Conservation (phyloP, 2,329 filamentous ascomycete genomes). For the Trichoderma breve region DNA sequence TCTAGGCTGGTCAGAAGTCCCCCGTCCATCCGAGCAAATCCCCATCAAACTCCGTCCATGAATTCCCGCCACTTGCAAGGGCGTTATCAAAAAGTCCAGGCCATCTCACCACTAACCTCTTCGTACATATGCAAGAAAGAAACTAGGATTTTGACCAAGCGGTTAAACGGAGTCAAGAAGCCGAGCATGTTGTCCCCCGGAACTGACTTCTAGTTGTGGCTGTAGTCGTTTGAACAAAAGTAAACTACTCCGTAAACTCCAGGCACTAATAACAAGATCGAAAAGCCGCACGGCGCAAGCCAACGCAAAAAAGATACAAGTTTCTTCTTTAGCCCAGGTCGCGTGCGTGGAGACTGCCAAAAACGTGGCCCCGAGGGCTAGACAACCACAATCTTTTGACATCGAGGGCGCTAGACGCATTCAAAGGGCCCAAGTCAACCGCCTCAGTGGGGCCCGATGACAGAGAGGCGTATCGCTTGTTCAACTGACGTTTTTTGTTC, state of each 20-base stretch:
- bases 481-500: not conserved
- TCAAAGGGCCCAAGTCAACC: not conserved
- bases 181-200: not conserved
- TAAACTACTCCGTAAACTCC: not conserved
- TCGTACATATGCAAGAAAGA: not conserved
- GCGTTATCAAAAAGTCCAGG: not conserved
- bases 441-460: slow-evolving; percentile 6
- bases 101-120: not conserved
- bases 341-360: not conserved
- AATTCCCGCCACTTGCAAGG: not conserved
- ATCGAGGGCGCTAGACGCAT: not conserved
- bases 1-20: not conserved
- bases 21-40: not conserved
- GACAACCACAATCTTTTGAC: not conserved
- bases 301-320: not conserved
- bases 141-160: not conserved
- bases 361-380: slow-evolving; percentile 1
- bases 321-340: not conserved
- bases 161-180: not conserved
- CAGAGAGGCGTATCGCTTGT: slow-evolving; percentile 1
- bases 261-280: not conserved
- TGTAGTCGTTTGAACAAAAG: not conserved
- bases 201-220: not conserved
- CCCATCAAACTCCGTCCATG: not conserved
- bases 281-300: not conserved